phyloP scores from a whole-genome alignment of 208 protist genomes.

The Trypanosoma boissoni region DNA sequence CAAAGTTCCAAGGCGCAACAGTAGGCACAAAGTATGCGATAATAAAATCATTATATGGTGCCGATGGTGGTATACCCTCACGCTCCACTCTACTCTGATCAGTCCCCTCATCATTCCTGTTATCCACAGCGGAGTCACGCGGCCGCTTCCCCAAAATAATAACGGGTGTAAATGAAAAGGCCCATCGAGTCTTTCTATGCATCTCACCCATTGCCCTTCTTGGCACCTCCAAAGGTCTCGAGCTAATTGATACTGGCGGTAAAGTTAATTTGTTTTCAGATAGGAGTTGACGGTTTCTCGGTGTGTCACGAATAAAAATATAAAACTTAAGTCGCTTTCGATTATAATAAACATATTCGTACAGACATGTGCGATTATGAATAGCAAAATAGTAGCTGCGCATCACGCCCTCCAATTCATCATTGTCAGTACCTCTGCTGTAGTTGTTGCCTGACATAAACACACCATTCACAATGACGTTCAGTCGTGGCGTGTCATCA shows the following conservation, averaged over 20 bases:
- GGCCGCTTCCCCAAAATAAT: slow-evolving; percentile 5
- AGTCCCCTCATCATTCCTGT: not conserved
- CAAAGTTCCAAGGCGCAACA: slow-evolving; percentile 37
- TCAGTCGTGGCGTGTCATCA: not conserved
- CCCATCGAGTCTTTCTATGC: slow-evolving; percentile 5
- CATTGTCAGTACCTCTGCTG: not conserved
- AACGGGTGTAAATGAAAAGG: slow-evolving; percentile 9
- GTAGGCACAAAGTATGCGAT: slow-evolving; percentile 26
- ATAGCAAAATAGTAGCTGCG: slow-evolving; percentile 20
- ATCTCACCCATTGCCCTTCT: not conserved
- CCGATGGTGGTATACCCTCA: not conserved
- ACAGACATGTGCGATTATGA: slow-evolving; percentile 23
- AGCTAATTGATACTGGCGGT: slow-evolving; percentile 16
- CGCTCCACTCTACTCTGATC: not conserved
- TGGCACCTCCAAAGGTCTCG: slow-evolving; percentile 16
- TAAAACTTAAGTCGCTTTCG: slow-evolving; percentile 11
- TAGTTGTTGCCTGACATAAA: not conserved
- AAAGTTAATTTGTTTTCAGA: not conserved
- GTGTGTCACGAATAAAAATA: slow-evolving; percentile 16
- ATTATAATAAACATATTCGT: slow-evolving; percentile 22
- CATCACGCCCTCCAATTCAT: not conserved
- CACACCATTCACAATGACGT: slow-evolving; percentile 13
- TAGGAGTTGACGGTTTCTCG: slow-evolving; percentile 6
- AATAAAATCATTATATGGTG: slow-evolving; percentile 11
- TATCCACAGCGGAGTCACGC: not conserved